These are phyloP conservation scores for Mucor piriformis DNA, from an alignment of 371 early-diverging fungal genomes.

Conservation along the genomic window DNA sequence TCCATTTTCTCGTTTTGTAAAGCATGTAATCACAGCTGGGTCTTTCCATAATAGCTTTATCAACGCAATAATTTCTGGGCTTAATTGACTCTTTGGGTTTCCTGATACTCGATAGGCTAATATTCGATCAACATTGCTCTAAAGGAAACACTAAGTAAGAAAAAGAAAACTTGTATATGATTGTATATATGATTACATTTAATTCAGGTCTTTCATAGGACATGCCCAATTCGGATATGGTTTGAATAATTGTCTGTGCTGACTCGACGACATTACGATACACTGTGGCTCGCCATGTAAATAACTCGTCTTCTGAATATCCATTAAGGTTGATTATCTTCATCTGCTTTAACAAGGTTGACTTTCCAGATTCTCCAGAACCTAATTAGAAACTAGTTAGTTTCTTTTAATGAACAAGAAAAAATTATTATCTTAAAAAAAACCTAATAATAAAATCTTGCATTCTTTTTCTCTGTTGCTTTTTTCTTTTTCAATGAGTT, in stretches of 20 bases:
- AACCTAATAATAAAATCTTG: constrained; percentile 78
- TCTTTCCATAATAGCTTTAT: constrained; percentile 74
- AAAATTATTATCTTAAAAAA: not conserved
- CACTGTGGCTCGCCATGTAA: constrained; percentile 74
- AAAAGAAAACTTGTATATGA: not conserved
- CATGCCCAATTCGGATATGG: constrained; percentile 43
- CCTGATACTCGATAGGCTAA: constrained; percentile 28
- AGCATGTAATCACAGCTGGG: constrained; percentile 54
- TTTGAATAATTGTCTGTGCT: constrained; percentile 64
- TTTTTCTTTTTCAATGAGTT: constrained; percentile 64
- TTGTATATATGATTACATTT: constrained; percentile 4
- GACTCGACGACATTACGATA: constrained; percentile 83
- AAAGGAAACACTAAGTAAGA: not conserved
- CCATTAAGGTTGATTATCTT: constrained; percentile 91
- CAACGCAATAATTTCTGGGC: constrained; percentile 61
- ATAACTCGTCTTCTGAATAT: constrained; percentile 80
- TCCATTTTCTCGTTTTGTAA: constrained; percentile 61
- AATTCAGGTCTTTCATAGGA: constrained; percentile 12
- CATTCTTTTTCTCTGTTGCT: constrained; percentile 65
- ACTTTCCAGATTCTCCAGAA: constrained; percentile 90
- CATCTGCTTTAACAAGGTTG: constrained; percentile 93
- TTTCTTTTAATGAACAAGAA: not conserved
- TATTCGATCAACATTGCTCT: constrained; percentile 20
- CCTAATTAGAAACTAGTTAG: constrained; percentile 41
- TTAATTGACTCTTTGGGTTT: constrained; percentile 33